Evolutionary conservation across 345 rosid species (phyloP).

Genomic region (Citrus hindsii): DNA sequence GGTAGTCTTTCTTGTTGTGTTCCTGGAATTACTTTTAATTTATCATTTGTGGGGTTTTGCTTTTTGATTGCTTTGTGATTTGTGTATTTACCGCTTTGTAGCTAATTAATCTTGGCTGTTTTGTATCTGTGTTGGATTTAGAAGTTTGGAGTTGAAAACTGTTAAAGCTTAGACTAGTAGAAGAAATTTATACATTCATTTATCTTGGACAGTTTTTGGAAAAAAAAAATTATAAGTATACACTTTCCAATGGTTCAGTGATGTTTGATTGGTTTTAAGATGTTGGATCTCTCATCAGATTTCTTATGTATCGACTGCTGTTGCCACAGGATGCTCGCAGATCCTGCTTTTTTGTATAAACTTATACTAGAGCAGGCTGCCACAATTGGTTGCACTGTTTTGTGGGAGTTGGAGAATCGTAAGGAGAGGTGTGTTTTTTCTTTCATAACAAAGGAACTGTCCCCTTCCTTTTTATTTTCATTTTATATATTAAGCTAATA

Average conservation of each 20-base stretch:
- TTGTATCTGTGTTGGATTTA: not conserved
- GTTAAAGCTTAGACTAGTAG: not conserved
- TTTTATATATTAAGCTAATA: too few species aligned
- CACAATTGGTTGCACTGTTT: constrained; percentile 77
- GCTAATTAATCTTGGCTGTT: not conserved
- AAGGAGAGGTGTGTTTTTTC: too few species aligned
- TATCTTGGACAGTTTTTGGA: not conserved
- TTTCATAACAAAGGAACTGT: too few species aligned
- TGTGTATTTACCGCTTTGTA: not conserved
- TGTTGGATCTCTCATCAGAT: not conserved
- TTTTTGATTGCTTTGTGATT: not conserved
- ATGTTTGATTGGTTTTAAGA: not conserved
- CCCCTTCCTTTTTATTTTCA: too few species aligned
- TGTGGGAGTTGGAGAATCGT: constrained; percentile 90
- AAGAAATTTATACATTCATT: not conserved
- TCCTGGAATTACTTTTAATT: not conserved
- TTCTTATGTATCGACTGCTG: constrained; percentile 5
- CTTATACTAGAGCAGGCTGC: constrained; percentile 87
- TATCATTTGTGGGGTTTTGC: not conserved
- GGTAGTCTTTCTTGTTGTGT: constrained; percentile 39
- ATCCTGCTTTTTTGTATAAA: constrained; percentile 83
- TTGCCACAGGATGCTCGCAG: constrained; percentile 81
- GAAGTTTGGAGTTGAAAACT: not conserved
- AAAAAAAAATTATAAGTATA: not conserved
- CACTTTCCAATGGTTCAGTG: not conserved